Percentiles rank a stretch among this genome's conserved stretches.
These are phyloP conservation scores for Leccinellum luteum DNA, from an alignment of 768 basidiomycete genomes.

Conservation along the genomic window DNA sequence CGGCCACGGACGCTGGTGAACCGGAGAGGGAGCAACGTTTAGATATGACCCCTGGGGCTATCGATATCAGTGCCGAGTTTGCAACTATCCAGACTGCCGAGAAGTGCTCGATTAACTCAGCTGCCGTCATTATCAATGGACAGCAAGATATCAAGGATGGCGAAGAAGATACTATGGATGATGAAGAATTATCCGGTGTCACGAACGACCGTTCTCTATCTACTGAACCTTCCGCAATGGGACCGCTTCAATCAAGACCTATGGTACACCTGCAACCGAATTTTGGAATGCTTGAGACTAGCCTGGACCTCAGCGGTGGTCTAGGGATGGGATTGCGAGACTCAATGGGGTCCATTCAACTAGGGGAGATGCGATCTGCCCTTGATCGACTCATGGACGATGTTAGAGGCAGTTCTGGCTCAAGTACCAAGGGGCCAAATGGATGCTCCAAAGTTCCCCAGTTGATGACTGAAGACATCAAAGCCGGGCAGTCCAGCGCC, in stretches of 20 bases:
- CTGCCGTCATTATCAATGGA: background rate
- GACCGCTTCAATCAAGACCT: constrained; percentile 9
- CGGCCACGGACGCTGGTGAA: background rate
- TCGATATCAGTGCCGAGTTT: constrained; percentile 45
- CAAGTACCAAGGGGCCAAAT: constrained; percentile 24
- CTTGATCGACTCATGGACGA: constrained; percentile 73
- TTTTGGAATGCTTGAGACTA: constrained; percentile 21
- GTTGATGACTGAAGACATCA: constrained; percentile 32
- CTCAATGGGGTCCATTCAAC: constrained; percentile 51
- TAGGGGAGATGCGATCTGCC: constrained; percentile 70
- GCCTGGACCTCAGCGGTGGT: constrained; percentile 23
- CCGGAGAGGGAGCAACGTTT: constrained; percentile 33
- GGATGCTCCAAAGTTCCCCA: constrained; percentile 23
- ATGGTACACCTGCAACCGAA: constrained; percentile 10
- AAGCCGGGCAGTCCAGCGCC: constrained; percentile 32
- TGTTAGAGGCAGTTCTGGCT: constrained; percentile 36
- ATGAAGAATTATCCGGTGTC: background rate
- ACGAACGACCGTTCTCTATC: background rate
- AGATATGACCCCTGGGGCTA: constrained; percentile 36
- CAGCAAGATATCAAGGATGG: background rate
- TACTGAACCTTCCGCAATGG: background rate
- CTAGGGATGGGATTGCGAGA: constrained; percentile 28
- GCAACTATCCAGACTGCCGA: constrained; percentile 50
- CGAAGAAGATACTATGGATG: background rate
- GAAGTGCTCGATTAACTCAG: constrained; percentile 33